Percentiles rank a stretch among this genome's conserved stretches.
These are phyloP conservation scores for Rhodotorula sp. DNA, from an alignment of 1,284 basidiomycete genomes.

Conservation along the genomic window DNA sequence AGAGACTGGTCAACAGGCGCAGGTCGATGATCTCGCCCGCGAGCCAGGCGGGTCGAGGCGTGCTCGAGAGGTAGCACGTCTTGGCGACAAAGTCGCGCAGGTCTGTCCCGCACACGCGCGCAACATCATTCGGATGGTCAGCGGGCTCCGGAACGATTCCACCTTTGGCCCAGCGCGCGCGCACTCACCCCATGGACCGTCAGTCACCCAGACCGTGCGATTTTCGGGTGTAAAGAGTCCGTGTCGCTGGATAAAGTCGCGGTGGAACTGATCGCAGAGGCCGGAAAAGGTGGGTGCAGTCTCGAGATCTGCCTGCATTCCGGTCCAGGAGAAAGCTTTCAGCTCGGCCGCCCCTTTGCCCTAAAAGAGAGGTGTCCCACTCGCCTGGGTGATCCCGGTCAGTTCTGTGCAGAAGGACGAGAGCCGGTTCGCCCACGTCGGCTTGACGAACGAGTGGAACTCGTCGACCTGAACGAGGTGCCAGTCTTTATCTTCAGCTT, in stretches of 20 bases:
- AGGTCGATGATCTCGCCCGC: slow-evolving; percentile 48
- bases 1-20: slow-evolving; percentile 29
- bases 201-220: slow-evolving; percentile 55
- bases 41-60: slow-evolving; percentile 51
- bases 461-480: slow-evolving; percentile 67
- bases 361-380: slow-evolving; percentile 37
- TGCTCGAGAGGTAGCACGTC: slow-evolving; percentile 79
- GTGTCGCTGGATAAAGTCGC: slow-evolving; percentile 61
- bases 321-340: slow-evolving; percentile 12
- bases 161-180: no score
- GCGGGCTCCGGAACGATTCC: neutral
- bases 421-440: slow-evolving; percentile 78
- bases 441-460: slow-evolving; percentile 84
- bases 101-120: slow-evolving; percentile 55
- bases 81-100: slow-evolving; percentile 71
- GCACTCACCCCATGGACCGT: slow-evolving; percentile 53
- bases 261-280: slow-evolving; percentile 63
- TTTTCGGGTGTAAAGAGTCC: slow-evolving; percentile 49
- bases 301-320: slow-evolving; percentile 70
- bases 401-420: slow-evolving; percentile 79
- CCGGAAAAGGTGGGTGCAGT: slow-evolving; percentile 70
- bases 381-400: slow-evolving; percentile 88
- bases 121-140: neutral
- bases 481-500: slow-evolving; percentile 50
- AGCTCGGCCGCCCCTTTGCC: neutral